phyloP scores from a whole-genome alignment of 2,329 filamentous ascomycete species.

The Ophiostoma sp. region DNA sequence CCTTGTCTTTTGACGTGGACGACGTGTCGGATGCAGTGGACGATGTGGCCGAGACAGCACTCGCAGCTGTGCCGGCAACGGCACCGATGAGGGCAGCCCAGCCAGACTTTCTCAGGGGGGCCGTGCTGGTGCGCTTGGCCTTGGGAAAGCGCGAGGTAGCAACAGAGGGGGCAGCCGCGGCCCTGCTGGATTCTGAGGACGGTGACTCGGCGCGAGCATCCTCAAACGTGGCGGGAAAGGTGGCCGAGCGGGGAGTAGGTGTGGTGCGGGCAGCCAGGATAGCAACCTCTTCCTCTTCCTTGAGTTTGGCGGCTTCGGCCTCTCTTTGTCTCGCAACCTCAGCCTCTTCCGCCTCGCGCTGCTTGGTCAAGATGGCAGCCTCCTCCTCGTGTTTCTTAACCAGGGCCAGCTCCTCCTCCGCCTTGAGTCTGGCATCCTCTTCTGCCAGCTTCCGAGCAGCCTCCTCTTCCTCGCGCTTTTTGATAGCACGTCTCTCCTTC shows the following conservation, averaged over 20 bases:
- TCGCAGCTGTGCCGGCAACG: constrained; percentile 39
- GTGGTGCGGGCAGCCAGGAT: constrained; percentile 4
- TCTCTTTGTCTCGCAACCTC: not conserved
- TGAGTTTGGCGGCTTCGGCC: not conserved
- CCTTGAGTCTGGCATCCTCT: not conserved
- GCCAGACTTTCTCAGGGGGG: constrained; percentile 33
- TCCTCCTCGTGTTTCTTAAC: not conserved
- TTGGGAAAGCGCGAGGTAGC: constrained; percentile 19
- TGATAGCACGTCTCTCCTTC: constrained; percentile 7
- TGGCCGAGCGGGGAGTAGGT: not conserved
- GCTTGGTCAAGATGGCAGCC: not conserved
- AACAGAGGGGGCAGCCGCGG: constrained; percentile 7
- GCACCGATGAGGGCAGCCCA: constrained; percentile 53
- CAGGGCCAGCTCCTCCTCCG: not conserved
- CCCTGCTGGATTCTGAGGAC: not conserved
- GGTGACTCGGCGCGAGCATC: constrained; percentile 3
- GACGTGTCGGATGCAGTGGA: constrained; percentile 14
- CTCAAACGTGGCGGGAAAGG: not conserved
- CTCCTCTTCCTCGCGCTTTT: constrained; percentile 7
- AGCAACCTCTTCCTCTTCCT: constrained; percentile 4
- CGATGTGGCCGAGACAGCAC: constrained; percentile 28
- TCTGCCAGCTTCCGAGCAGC: not conserved
- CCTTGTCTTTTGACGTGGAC: not conserved
- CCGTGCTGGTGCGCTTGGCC: constrained; percentile 31
- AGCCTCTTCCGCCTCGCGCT: not conserved